Base-by-base conservation (phyloP, 108 stramenopile species). In the Stephanodiscus triporus region DNA sequence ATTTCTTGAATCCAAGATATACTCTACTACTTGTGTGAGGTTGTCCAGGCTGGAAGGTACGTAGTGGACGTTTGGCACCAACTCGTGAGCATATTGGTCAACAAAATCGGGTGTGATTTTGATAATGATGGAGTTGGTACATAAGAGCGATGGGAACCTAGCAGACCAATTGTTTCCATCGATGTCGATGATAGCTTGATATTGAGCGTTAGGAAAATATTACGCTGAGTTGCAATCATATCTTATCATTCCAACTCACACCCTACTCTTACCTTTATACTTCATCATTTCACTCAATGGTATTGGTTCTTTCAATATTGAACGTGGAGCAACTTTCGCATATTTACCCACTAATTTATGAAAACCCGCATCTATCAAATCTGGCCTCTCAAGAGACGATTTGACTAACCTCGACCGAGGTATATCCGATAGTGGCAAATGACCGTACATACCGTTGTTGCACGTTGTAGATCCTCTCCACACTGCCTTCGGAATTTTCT, bases 151-250 rank as follows among this genome's bases (percentile, higher is more conserved):
- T 13, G 47, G 38, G 58, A 87, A 87, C 1, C 87, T 74, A 29
- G 71, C 71, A 20, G 70, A 73, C 84, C 84, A 87, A 34, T 57
- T 69, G 48, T 87, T 85, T 6, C 87, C 87, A 49, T 87, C 87
- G 27, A 85, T 77, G 22, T 87, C 87, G 30, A 87, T 76, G 40
- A 87, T 72, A 14, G 84, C 87, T 63, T 23, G 0, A n/a, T 0
- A 51, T 45, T 53, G 16, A 24, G 51, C 1, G 8, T 19, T 10
- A 53, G 20, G 32, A 14, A 62, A 36, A 19, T 47, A 34, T n/a
- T 32, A 27, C 27, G 23, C 42, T 1, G 30, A 47, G 29, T 42
- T 53, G 32, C n/a, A 42, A 27, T 57, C 27, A 16, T 10, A 9
- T 54, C 9, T 23, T 10, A n/a, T 20, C 29, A 40, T 65, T 2